A percentile compares a stretch with the other conserved stretches of the same genome.
phyloP scores from a whole-genome alignment of 257 asterid species.

The Solanum chilense region DNA sequence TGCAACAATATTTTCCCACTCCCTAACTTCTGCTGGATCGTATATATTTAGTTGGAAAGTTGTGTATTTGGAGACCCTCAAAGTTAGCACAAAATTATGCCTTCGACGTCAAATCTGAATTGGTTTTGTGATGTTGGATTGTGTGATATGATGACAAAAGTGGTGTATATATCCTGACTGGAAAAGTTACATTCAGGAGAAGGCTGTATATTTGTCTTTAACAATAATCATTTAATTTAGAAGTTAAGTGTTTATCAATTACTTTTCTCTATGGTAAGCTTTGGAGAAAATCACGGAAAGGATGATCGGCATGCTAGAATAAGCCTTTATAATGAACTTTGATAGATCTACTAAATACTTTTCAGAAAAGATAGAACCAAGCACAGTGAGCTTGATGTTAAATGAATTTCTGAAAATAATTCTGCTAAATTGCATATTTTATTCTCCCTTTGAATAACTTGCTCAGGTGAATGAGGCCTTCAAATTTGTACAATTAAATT shows the following conservation, averaged over 20 bases:
- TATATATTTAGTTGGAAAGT: not conserved
- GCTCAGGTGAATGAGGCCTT: not conserved
- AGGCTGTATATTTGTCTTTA: not conserved
- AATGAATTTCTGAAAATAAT: not conserved
- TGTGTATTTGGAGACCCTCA: not conserved
- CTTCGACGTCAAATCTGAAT: not conserved
- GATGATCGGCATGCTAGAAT: not conserved
- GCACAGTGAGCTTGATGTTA: not conserved
- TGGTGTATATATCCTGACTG: not conserved
- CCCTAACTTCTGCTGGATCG: not conserved
- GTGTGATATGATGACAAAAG: not conserved
- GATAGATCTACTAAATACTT: not conserved
- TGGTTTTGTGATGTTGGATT: not conserved
- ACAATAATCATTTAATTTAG: not conserved
- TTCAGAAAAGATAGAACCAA: not conserved
- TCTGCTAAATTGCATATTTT: not conserved
- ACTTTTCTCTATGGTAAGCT: not conserved
- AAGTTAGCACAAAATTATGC: not conserved
- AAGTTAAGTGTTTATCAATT: not conserved
- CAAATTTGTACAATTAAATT: not conserved
- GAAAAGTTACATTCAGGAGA: not conserved
- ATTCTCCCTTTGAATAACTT: not conserved
- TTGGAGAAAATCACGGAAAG: not conserved
- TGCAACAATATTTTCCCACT: not conserved
- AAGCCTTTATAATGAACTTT: not conserved